Conservation (phyloP, 2,329 filamentous ascomycete genomes). For the Aureobasidium sp. region DNA sequence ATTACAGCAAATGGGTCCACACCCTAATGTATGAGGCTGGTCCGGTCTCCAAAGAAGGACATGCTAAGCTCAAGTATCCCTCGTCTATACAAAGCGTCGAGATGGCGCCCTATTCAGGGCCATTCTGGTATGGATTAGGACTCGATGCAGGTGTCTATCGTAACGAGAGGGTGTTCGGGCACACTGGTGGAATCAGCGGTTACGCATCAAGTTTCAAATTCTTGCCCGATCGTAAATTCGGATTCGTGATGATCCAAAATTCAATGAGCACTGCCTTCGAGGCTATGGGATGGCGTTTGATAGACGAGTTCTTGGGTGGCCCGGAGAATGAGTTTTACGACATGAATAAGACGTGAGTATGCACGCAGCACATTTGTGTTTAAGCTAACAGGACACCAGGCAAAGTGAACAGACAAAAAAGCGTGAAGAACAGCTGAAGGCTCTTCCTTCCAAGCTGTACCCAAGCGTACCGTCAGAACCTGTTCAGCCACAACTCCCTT, state of each 20-base stretch:
- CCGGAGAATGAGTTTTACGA: constrained; percentile 11
- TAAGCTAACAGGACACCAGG: constrained; percentile 1
- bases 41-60: constrained; percentile 13
- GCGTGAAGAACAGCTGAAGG: neutral
- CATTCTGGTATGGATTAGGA: constrained; percentile 37
- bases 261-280: constrained; percentile 8
- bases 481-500: constrained; percentile 11
- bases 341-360: constrained; percentile 16
- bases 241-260: constrained; percentile 31
- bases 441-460: constrained; percentile 10
- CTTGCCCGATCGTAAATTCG: constrained; percentile 39
- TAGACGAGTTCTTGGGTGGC: constrained; percentile 15
- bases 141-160: constrained; percentile 35
- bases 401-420: neutral
- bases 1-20: constrained; percentile 48
- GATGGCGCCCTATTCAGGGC: constrained; percentile 24
- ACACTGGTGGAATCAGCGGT: constrained; percentile 40
- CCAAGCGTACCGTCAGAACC: constrained; percentile 4
- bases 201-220: constrained; percentile 40
- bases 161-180: constrained; percentile 37
- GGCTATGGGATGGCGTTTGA: constrained; percentile 13
- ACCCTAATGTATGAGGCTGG: constrained; percentile 37
- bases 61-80: constrained; percentile 11
- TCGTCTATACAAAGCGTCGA: neutral
- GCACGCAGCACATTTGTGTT: neutral